phyloP scores from a whole-genome alignment of 371 early-diverging fungal genomes.

The Fennellomyces sp. region DNA sequence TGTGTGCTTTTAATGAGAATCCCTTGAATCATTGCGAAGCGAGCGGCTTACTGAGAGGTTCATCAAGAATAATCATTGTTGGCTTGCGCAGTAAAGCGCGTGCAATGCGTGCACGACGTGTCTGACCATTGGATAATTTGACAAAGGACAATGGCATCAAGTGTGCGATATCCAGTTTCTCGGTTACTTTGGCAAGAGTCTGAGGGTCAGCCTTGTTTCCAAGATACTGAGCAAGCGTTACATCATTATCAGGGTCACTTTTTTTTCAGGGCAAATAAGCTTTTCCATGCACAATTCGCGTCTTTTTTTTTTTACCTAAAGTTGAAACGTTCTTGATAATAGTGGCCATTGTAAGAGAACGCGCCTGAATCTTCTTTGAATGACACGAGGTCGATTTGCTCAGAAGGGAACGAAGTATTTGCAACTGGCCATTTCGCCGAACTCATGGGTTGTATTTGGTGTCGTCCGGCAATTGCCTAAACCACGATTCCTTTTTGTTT shows the following conservation, averaged over 20 bases:
- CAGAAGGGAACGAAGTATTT: conserved; percentile 36
- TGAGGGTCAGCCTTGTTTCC: conserved; percentile 6
- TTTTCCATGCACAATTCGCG: background rate
- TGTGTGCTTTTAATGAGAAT: background rate
- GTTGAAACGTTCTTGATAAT: conserved; percentile 63
- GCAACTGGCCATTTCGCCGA: conserved; percentile 42
- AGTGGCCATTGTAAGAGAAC: conserved; percentile 51
- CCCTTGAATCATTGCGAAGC: background rate
- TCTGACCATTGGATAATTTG: conserved; percentile 64
- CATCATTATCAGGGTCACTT: conserved; percentile 53
- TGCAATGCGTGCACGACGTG: conserved; percentile 57
- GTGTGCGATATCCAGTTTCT: conserved; percentile 32
- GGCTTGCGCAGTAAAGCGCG: conserved; percentile 43
- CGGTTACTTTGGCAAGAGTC: conserved; percentile 24
- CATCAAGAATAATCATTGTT: conserved; percentile 53
- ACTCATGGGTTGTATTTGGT: conserved; percentile 29
- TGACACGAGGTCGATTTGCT: conserved; percentile 47
- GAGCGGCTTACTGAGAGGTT: conserved; percentile 58
- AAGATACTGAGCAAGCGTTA: conserved; percentile 33
- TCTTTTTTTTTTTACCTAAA: conserved; percentile 34
- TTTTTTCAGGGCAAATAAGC: background rate
- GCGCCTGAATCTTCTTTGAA: conserved; percentile 50
- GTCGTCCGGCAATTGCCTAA: conserved; percentile 46
- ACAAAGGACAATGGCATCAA: conserved; percentile 49
- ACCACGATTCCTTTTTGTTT: background rate